Base-by-base conservation (phyloP, 2,329 filamentous ascomycete genomes). In the Lasiodiplodia sp. region DNA sequence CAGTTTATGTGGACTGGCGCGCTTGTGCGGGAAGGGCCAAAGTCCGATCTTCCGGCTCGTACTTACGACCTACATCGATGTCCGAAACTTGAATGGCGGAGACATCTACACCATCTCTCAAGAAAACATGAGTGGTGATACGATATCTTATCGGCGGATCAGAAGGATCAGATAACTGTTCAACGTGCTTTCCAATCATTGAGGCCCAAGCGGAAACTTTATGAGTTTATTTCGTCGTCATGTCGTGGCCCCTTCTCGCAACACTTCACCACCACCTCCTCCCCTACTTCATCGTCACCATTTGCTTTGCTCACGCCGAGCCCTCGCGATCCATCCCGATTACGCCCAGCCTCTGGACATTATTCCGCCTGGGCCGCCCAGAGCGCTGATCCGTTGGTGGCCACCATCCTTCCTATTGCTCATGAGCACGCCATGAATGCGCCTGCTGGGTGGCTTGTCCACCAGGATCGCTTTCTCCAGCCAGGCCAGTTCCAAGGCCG, bases 391-490 rank as follows among this genome's bases (percentile, higher is more conserved):
- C 25, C 57, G 7, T 44, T 25, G 2, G 21, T 49, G 40, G 38
- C 40, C 57, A 2, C 25, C 40, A 11, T 34, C 16, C n/a, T 40
- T 6, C 38, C 2, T 12, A 6, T 7, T 4, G 44, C 16, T 47
- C 44, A 52, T 52, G 60, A 21, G 44, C 60, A 25, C 60, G 31
- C 44, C 28, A 64, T 64, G 60, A 64, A 64, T 14, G 53, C 65
- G 34, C 55, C 65, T 44, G 25, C 55, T 12, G 65, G 65, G 2
- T 67, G 65, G 65, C 53, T 67, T n/a, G 28, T 67, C 44, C 65
- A 60, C 40, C 65, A 67, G 31, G 65, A 67, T n/a, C 65, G 65
- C 34, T 67, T 67, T 28, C 38, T 58, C 21, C 65, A 67, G 31
- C 65, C 65, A 23, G 65, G 65, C 28, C 65, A 67, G 18, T 60